phyloP scores from a whole-genome alignment of 768 basidiomycete genomes.

The Floccularia luteovirens region DNA sequence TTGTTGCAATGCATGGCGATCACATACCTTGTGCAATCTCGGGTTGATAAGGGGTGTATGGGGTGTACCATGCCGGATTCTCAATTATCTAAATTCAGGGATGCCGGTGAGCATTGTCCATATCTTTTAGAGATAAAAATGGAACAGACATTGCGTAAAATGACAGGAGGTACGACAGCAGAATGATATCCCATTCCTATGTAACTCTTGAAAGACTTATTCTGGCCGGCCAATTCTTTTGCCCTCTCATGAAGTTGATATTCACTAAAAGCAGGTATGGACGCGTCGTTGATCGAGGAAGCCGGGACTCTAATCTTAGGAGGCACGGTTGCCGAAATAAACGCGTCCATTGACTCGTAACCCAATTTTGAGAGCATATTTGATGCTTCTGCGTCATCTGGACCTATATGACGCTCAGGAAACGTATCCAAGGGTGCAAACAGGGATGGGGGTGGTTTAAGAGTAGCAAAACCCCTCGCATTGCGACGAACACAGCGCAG shows the following conservation, averaged over 20 bases:
- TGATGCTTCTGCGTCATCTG: constrained; percentile 71
- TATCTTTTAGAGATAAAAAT: not conserved
- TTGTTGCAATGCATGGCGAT: constrained; percentile 3
- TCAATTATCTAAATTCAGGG: constrained; percentile 85
- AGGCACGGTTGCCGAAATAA: constrained; percentile 80
- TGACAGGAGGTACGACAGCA: constrained; percentile 92
- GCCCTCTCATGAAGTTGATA: constrained; percentile 74
- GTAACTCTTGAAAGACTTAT: constrained; percentile 83
- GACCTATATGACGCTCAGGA: constrained; percentile 86
- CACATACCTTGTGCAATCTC: constrained; percentile 92
- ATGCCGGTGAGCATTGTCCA: constrained; percentile 4
- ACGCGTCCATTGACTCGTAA: constrained; percentile 83
- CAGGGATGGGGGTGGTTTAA: constrained; percentile 52
- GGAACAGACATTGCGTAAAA: constrained; percentile 72
- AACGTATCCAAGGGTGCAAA: constrained; percentile 89
- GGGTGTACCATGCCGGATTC: constrained; percentile 98
- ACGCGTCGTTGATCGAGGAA: constrained; percentile 51
- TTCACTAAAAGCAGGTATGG: constrained; percentile 78
- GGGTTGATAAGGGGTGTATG: constrained; percentile 93
- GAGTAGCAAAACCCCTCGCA: constrained; percentile 46
- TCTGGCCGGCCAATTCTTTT: constrained; percentile 67
- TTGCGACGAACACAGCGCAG: constrained; percentile 15
- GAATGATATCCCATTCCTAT: constrained; percentile 99
- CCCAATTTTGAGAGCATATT: constrained; percentile 82
- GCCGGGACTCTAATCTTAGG: constrained; percentile 65